A percentile compares a stretch with the other conserved stretches of the same genome.
Evolutionary conservation across 768 basidiomycete genomes (phyloP).

Genomic region (Suillus placidus): DNA sequence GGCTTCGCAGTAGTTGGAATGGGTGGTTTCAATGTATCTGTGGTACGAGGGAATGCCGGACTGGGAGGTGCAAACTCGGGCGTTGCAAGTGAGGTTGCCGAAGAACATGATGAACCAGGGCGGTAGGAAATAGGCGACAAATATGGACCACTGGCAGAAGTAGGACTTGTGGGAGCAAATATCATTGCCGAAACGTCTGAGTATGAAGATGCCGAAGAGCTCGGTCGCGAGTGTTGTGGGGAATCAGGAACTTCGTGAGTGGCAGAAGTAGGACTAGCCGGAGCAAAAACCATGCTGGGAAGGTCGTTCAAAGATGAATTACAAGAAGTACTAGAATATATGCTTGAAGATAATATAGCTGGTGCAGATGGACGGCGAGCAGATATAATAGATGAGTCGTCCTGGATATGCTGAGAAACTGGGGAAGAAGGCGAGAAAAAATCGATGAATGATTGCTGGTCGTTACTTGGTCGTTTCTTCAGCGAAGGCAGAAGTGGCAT

Average conservation of each 20-base stretch:
- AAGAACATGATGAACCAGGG: constrained; percentile 27
- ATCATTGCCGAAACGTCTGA: constrained; percentile 30
- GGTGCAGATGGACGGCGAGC: constrained; percentile 17
- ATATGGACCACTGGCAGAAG: constrained; percentile 14
- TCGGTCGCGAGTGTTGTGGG: constrained; percentile 13
- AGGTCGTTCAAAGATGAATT: constrained; percentile 29
- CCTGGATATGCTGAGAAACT: constrained; percentile 10
- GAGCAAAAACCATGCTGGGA: constrained; percentile 36
- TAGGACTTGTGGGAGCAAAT: constrained; percentile 33
- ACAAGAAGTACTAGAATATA: constrained; percentile 19
- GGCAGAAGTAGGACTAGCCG: constrained; percentile 28
- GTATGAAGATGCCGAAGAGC: constrained; percentile 19
- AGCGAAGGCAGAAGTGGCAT: constrained; percentile 19
- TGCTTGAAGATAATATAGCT: constrained; percentile 21
- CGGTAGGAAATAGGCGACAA: constrained; percentile 15
- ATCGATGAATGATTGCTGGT: constrained; percentile 51
- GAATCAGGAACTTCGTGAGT: constrained; percentile 10
- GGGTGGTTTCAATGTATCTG: constrained; percentile 39
- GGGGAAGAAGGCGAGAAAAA: constrained; percentile 37
- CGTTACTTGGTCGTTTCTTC: constrained; percentile 32
- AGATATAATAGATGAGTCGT: constrained; percentile 2
- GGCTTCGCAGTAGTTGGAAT: constrained; percentile 52
- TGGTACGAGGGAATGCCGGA: constrained; percentile 7
- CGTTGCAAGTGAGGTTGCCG: constrained; percentile 32
- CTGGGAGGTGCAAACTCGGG: constrained; percentile 33